Evolutionary conservation across 2,329 filamentous ascomycete genomes (phyloP).

Genomic region (Sordariomycetes sp.): DNA sequence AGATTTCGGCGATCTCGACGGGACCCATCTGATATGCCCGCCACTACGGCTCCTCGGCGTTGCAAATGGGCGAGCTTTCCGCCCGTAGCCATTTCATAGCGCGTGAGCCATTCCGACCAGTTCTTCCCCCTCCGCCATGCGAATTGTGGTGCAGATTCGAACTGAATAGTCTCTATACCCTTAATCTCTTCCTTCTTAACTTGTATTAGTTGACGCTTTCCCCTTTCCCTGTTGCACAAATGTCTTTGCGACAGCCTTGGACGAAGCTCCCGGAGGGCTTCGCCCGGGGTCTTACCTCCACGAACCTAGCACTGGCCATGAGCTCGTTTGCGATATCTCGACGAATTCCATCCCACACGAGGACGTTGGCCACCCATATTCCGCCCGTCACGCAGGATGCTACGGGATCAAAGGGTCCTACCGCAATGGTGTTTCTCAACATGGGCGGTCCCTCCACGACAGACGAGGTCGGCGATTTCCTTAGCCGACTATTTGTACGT

Average conservation of each 20-base stretch:
- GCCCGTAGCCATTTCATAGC: neutral
- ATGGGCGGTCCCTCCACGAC: slow-evolving; percentile 93
- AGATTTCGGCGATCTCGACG: neutral
- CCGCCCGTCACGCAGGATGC: slow-evolving; percentile 72
- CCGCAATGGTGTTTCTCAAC: slow-evolving; percentile 97
- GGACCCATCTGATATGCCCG: neutral
- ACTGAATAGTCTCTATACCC: neutral
- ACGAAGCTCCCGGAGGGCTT: slow-evolving; percentile 20
- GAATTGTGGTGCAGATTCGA: neutral
- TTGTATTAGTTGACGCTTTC: neutral
- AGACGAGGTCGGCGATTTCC: slow-evolving; percentile 76
- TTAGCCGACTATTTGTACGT: slow-evolving; percentile 82
- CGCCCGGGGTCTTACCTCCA: slow-evolving; percentile 6
- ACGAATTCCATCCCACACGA: slow-evolving; percentile 3
- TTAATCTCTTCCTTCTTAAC: neutral
- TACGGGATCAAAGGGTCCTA: slow-evolving; percentile 62
- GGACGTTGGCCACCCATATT: slow-evolving; percentile 27
- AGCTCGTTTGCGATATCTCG: neutral
- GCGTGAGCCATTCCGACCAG: neutral
- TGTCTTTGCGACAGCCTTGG: slow-evolving; percentile 26
- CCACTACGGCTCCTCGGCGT: neutral
- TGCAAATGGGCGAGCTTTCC: neutral
- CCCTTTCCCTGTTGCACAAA: slow-evolving; percentile 9
- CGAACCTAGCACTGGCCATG: neutral
- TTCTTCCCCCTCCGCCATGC: neutral